Percentiles rank a stretch among this genome's conserved stretches.
These are phyloP conservation scores for Tuber aestivum DNA, from an alignment of 495 filamentous ascomycete genomes.

Conservation along the genomic window DNA sequence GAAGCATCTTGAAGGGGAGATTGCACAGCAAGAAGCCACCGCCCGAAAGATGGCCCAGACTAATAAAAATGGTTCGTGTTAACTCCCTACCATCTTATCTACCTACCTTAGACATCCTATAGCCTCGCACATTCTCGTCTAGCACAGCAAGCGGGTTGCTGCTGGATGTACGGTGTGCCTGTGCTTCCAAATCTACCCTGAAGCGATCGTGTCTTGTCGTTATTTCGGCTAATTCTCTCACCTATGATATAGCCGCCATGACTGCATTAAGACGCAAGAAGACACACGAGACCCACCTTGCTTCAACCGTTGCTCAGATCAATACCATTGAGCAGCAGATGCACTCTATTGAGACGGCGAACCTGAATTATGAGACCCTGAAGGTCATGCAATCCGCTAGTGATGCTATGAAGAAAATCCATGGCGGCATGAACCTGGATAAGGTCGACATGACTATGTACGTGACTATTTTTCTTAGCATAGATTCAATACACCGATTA, in stretches of 20 bases:
- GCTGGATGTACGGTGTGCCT: neutral
- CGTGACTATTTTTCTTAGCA: constrained; percentile 42
- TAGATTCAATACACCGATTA: neutral
- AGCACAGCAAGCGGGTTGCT: neutral
- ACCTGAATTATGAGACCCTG: constrained; percentile 96
- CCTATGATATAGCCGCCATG: constrained; percentile 63
- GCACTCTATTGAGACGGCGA: constrained; percentile 92
- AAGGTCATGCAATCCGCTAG: constrained; percentile 87
- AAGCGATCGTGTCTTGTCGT: constrained; percentile 15
- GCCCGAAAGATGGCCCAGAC: constrained; percentile 84
- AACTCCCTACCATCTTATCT: neutral
- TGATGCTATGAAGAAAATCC: constrained; percentile 84
- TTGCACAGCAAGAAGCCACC: constrained; percentile 83
- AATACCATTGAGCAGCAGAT: constrained; percentile 90
- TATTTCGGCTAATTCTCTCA: constrained; percentile 23
- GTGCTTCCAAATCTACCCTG: neutral
- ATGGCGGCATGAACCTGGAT: constrained; percentile 80
- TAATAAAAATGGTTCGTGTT: constrained; percentile 51
- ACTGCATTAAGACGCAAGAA: constrained; percentile 93
- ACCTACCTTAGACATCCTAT: constrained; percentile 1
- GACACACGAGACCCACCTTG: constrained; percentile 78
- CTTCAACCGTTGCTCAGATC: constrained; percentile 84
- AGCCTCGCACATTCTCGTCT: neutral
- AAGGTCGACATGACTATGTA: constrained; percentile 95
- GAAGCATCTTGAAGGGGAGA: constrained; percentile 80